Base-by-base conservation (phyloP, 768 basidiomycete genomes). In the Pisolithus sp. region DNA sequence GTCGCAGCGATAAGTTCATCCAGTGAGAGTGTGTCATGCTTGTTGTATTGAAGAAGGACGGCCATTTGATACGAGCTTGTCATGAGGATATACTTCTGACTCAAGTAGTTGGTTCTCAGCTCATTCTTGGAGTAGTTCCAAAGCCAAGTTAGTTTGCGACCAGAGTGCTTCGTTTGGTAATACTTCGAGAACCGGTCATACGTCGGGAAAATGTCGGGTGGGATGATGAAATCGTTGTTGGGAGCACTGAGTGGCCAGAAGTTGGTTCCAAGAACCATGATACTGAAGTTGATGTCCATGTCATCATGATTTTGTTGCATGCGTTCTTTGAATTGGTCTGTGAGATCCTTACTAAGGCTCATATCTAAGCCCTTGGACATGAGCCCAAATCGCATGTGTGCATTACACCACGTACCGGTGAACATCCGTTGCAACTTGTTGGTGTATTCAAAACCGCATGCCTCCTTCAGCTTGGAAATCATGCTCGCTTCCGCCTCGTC, bases 91-190 rank as follows among this genome's bases (percentile, higher is more conserved):
- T 97, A 97, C 69, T 93, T 96, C 70, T 93, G 92, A 62, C 85
- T 86, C 49, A 91, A 76, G 70, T 96, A 93, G 63, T 89, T 93
- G 57, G 94, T 94, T 51, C 87, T 82, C 6, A 99, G 79, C 66
- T 99, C 96, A 71, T 94, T 94, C 75, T 95, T 95, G 50, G 86
- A 93, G 67, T 94, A 91, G 63, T 97, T 95, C 96, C 96, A 99
- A 9, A 98, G 73, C 95, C 95, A 99, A 0, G 91, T 94, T 40
- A 99, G 78, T 65, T 95, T 95, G 54, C 95, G 86, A 13, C 93
- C 95, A 2, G 86, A 89, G 68, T 95, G 92, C 68, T 94, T 93
- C 64, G 83, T 83, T 63, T 90, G 88, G 68, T 98, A 97, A 74
- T 93, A 98, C 54, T 84, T 82, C 56, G 84, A 81, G 77, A 98